Conservation (phyloP, 129 eudicot species). For the Solidago caesia region DNA sequence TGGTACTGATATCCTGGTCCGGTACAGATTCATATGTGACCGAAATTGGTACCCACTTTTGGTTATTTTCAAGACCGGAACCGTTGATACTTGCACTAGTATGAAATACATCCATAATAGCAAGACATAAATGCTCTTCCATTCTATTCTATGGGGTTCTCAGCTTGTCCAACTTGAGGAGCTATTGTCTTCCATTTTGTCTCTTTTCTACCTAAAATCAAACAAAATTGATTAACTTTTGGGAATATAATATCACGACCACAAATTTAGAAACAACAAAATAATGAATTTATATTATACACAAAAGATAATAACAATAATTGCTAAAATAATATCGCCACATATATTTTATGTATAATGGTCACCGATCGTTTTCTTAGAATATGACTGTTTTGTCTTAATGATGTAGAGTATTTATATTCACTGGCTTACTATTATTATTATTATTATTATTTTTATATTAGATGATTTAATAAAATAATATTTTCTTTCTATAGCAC, state of each 20-base stretch:
- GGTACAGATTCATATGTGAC: too few species aligned
- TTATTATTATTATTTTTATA: background rate
- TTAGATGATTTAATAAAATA: too few species aligned
- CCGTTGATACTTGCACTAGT: too few species aligned
- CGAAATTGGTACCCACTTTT: too few species aligned
- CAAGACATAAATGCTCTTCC: background rate
- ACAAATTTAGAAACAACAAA: slow-evolving; percentile 13
- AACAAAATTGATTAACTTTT: slow-evolving; percentile 18
- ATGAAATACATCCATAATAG: too few species aligned
- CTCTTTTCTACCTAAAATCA: slow-evolving; percentile 13
- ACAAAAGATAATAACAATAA: slow-evolving; percentile 28
- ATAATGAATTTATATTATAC: background rate
- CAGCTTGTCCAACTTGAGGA: slow-evolving; percentile 2
- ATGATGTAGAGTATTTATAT: too few species aligned
- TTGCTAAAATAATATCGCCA: slow-evolving; percentile 23
- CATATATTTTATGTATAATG: slow-evolving; percentile 19
- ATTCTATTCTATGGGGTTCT: background rate
- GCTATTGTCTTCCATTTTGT: slow-evolving; percentile 7
- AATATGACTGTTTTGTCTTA: slow-evolving; percentile 6
- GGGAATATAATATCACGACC: slow-evolving; percentile 25
- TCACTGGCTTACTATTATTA: background rate
- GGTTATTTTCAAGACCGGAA: too few species aligned
- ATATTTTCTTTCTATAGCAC: too few species aligned
- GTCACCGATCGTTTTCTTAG: slow-evolving; percentile 25
- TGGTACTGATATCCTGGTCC: too few species aligned